Evolutionary conservation across 163 green algal genomes (phyloP), one percentile per base, ranked within the genome.

Genomic region (Picocystis sp.): DNA sequence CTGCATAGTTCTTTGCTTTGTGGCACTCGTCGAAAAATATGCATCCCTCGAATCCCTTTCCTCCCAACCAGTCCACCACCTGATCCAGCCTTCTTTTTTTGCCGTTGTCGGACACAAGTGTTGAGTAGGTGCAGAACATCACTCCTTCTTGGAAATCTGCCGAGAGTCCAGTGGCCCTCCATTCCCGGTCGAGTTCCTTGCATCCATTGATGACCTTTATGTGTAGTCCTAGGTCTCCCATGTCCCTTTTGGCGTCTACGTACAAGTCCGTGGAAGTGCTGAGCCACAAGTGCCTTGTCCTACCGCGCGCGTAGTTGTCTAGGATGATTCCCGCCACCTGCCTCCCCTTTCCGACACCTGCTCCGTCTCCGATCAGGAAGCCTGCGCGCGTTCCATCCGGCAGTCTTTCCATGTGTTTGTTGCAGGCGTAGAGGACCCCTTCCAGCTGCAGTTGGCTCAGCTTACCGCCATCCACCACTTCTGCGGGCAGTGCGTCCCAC

Each of bases 121-220:
- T 88, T 17, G 73, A 80, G 73, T 96, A 96, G 9, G 87, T 93
- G 43, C 73, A 84, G 74, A 87, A 83, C 15, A 90, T 58, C 43
- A 91, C 77, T 14, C 86, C 87, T 49, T 94, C 81, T 50, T 80
- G 61, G 58, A 83, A 55, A 60, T 89, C 79, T 56, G 64, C 25
- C 6, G 44, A 24, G 44, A 50, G 44, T 50, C 79, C 77, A 17
- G 75, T 53, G 1, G 70, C 78, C 1, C 53, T 58, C 10, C 63
- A 84, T 47, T 77, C 73, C 34, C 62, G 65, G 69, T 93, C 84
- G 29, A 94, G 71, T 9, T 64, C 62, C 50, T 85, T 63, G 53
- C 53, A 79, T 52, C 82, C 85, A 61, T 90, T 84, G 55, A 93
- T 88, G 51, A 91, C 66, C 14, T 57, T 67, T 9, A 91, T 63